phyloP scores from a whole-genome alignment of 2,329 filamentous ascomycete genomes.

The Arthroderma uncinatum region DNA sequence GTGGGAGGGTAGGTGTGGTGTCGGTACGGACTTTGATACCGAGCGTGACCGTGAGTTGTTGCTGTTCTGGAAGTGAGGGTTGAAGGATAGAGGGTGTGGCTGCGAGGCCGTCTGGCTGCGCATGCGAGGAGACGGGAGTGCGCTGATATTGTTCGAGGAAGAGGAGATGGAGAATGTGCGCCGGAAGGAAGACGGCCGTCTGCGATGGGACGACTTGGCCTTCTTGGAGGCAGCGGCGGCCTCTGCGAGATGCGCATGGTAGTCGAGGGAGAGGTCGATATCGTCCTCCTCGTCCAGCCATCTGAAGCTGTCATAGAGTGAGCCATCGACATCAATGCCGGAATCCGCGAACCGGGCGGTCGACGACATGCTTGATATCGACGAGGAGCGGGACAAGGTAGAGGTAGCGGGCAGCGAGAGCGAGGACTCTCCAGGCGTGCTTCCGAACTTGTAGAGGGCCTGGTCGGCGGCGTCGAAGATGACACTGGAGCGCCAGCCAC shows the following conservation, averaged over 20 bases:
- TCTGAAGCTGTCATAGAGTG: constrained; percentile 56
- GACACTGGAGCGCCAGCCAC: constrained; percentile 42
- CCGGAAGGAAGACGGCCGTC: constrained; percentile 51
- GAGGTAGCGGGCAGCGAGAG: constrained; percentile 17
- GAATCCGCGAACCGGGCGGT: constrained; percentile 24
- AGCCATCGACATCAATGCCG: constrained; percentile 38
- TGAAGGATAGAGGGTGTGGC: constrained; percentile 26
- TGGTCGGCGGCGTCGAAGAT: constrained; percentile 50
- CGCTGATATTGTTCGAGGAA: constrained; percentile 31
- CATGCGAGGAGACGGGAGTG: constrained; percentile 28
- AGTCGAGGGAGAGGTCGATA: constrained; percentile 59
- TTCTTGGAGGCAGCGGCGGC: constrained; percentile 39
- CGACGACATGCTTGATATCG: constrained; percentile 13
- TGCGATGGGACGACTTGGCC: constrained; percentile 14
- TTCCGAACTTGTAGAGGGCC: constrained; percentile 41
- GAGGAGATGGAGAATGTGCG: constrained; percentile 58
- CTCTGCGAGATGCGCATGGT: constrained; percentile 52
- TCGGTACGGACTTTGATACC: constrained; percentile 31
- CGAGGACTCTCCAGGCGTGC: constrained; percentile 27
- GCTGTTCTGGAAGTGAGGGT: neutral
- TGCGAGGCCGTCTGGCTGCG: constrained; percentile 20
- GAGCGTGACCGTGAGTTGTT: constrained; percentile 26
- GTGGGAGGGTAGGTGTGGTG: constrained; percentile 26
- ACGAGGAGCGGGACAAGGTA: constrained; percentile 16
- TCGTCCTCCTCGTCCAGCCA: constrained; percentile 65